Base-by-base conservation (phyloP, 306 rosid species). In the Glycyrrhiza uralensis region DNA sequence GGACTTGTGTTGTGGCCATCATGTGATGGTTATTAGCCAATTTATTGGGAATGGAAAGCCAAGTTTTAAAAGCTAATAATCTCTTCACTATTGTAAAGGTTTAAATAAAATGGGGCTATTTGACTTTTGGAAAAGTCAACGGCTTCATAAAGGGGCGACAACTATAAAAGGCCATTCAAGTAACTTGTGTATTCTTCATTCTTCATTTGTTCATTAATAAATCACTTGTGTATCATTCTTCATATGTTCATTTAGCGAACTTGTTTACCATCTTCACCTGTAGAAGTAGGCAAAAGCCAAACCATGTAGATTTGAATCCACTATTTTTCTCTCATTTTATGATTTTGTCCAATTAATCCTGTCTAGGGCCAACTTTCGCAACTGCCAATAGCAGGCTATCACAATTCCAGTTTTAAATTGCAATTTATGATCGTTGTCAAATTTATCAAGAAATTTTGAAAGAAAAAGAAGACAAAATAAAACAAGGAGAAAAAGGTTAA, bases 291-390 rank as follows among this genome's bases (percentile, higher is more conserved):
- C 50, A 17, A 70, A 54, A 38, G 55, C 13, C 44, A 39, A 33
- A 39, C 44, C 18, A 54, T 18, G 45, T 19, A 58, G 14, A 72
- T 19, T 45, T 59, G 32, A 29, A 6, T 17, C 29, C 28, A 42
- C 39, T 26, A 28, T 5, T 41, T 72, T 69, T 51, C 57, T 13
- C 11, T 46, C n/a, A 60, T 73, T 73, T 62, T 47, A 47, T 9
- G 47, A 72, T 72, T 65, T 65, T 57, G 36, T 58, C 32, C 24
- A 44, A 22, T 57, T 57, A 32, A 19, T 72, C 67, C 23, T 28
- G 28, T 56, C n/a, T 32, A 10, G 32, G 77, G 57, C 15, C 59
- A 30, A 58, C 11, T 18, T 58, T 72, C 5, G 55, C 20, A 71
- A 42, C 49, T 4, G 45, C 11, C 19, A 29, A 14, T 52, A 39